Conservation (phyloP, 192 early-diverging fungal genomes). For the Podila horticola region DNA sequence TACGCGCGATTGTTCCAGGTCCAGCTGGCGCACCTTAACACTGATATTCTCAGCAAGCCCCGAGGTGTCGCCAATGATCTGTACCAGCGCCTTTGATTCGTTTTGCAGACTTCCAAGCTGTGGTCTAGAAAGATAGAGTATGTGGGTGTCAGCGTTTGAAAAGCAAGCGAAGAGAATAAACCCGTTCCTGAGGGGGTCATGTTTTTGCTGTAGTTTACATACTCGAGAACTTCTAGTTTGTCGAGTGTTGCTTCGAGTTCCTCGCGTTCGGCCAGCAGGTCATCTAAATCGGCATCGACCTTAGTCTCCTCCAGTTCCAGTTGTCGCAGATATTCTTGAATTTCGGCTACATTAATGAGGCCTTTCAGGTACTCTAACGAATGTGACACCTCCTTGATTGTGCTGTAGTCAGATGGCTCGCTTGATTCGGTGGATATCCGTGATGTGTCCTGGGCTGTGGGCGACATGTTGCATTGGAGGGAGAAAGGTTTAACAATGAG, state of each 20-base stretch:
- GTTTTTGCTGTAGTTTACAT: conserved; percentile 4
- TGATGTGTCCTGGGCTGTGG: conserved; percentile 10
- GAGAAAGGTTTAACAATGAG: not conserved
- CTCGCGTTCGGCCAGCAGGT: conserved; percentile 56
- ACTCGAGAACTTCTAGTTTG: conserved; percentile 65
- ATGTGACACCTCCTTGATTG: not conserved
- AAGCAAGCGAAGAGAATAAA: too few species aligned
- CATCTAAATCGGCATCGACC: conserved; percentile 68
- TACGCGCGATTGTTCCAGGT: conserved; percentile 82
- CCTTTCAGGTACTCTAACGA: conserved; percentile 50
- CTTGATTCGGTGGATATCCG: not conserved
- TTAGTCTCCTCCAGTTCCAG: conserved; percentile 72
- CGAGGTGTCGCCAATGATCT: conserved; percentile 72
- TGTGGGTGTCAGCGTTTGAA: not conserved
- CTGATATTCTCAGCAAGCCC: conserved; percentile 84
- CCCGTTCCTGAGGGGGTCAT: not conserved
- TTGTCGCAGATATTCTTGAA: conserved; percentile 65
- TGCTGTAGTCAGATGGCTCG: conserved; percentile 1
- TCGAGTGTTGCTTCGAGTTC: conserved; percentile 62
- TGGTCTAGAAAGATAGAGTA: conserved; percentile 49
- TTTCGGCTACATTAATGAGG: conserved; percentile 70
- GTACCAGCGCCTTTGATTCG: conserved; percentile 58
- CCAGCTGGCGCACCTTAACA: conserved; percentile 85
- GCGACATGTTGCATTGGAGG: conserved; percentile 5
- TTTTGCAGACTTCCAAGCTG: conserved; percentile 60